Evolutionary conservation across 495 filamentous ascomycete genomes (phyloP).

Genomic region (Amphirosellinia nigrospora): DNA sequence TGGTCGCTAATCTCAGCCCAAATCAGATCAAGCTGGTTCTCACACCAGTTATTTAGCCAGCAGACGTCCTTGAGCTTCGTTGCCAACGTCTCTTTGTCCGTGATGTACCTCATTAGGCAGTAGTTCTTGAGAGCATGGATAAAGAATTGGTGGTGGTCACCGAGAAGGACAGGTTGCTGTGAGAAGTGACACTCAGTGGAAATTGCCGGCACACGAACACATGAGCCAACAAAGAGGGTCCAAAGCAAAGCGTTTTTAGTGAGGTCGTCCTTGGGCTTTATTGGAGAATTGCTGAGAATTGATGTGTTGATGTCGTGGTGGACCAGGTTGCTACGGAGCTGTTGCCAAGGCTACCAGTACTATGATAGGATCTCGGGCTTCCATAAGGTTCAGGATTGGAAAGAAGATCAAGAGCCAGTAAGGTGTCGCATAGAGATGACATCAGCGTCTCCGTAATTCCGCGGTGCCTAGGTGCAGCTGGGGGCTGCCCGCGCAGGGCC

Average conservation of each 20-base stretch:
- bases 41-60: constrained; percentile 40
- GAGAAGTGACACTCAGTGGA: constrained; percentile 13
- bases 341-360: constrained; percentile 14
- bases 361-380: constrained; percentile 25
- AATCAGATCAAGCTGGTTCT: constrained; percentile 34
- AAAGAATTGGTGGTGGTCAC: constrained; percentile 38
- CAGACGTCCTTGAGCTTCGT: constrained; percentile 34
- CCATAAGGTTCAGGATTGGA: constrained; percentile 30
- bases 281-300: constrained; percentile 1
- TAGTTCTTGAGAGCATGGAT: constrained; percentile 37
- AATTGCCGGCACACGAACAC: constrained; percentile 31
- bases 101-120: constrained; percentile 34
- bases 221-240: constrained; percentile 39
- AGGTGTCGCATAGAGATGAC: constrained; percentile 34
- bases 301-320: constrained; percentile 32
- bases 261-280: constrained; percentile 33
- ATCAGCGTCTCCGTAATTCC: constrained; percentile 35
- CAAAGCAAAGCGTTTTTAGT: constrained; percentile 39
- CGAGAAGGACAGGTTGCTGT: constrained; percentile 20
- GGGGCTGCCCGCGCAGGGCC: constrained; percentile 39
- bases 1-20: constrained; percentile 37
- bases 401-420: constrained; percentile 34
- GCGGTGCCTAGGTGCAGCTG: constrained; percentile 36
- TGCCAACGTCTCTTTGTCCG: constrained; percentile 28
- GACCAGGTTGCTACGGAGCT: constrained; percentile 34